Evolutionary conservation across 768 basidiomycete genomes (phyloP).

Genomic region (Gloeostereum incarnatum): DNA sequence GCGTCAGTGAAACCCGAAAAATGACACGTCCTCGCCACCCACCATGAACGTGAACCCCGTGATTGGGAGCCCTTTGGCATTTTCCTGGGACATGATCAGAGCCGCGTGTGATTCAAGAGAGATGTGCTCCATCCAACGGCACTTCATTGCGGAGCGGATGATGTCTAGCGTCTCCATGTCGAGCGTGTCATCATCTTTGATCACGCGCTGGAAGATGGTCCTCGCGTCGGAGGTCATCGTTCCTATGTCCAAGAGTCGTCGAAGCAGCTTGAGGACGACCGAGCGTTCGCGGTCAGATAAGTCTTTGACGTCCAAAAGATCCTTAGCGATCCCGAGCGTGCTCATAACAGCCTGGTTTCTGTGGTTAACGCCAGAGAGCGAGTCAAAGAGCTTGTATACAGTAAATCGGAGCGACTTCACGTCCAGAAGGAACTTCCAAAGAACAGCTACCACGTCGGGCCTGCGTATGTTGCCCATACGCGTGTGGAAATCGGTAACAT

Average conservation of each 20-base stretch:
- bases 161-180: conserved; percentile 63
- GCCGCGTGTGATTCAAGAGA: conserved; percentile 51
- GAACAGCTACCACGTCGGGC: conserved; percentile 50
- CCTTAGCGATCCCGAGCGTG: conserved; percentile 42
- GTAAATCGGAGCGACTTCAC: conserved; percentile 36
- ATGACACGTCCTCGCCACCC: no score
- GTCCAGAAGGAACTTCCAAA: conserved; percentile 41
- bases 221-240: conserved; percentile 57
- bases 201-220: conserved; percentile 47
- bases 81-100: conserved; percentile 37
- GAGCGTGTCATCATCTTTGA: conserved; percentile 38
- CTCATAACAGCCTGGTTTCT: conserved; percentile 63
- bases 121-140: conserved; percentile 74
- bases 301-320: conserved; percentile 42
- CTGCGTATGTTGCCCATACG: conserved; percentile 42
- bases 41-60: conserved; percentile 73
- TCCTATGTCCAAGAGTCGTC: conserved; percentile 69
- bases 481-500: conserved; percentile 31
- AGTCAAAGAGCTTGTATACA: conserved; percentile 54
- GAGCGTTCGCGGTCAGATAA: conserved; percentile 40
- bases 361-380: conserved; percentile 50
- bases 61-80: conserved; percentile 41
- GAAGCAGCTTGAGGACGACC: conserved; percentile 50
- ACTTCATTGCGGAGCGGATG: conserved; percentile 61
- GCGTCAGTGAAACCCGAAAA: conserved; percentile 1